These are phyloP conservation scores for Earliella scabrosa DNA, from an alignment of 1,284 basidiomycete species.

Conservation along the genomic window DNA sequence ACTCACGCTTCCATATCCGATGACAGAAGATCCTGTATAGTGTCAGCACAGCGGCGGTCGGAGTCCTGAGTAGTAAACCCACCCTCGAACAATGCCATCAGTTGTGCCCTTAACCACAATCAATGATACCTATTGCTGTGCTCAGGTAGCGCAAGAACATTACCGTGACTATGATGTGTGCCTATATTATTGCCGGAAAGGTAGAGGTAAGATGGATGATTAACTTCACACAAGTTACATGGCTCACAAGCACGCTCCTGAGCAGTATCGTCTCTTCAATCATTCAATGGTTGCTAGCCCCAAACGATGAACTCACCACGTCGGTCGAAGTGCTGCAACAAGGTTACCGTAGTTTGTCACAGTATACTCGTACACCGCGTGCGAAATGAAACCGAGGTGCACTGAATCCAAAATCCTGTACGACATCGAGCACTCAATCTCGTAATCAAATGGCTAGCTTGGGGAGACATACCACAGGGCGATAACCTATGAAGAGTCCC, in stretches of 20 bases:
- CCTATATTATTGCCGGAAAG: neutral
- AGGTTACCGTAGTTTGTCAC: constrained; percentile 7
- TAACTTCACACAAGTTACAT: neutral
- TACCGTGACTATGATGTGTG: constrained; percentile 8
- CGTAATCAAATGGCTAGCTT: no score
- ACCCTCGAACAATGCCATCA: constrained; percentile 12
- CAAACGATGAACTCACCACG: constrained; percentile 1
- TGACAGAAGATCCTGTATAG: constrained; percentile 15
- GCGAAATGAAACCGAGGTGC: constrained; percentile 13
- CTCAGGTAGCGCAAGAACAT: neutral
- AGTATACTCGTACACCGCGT: constrained; percentile 13
- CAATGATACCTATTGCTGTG: neutral
- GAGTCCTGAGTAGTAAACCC: neutral
- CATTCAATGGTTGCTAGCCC: no score
- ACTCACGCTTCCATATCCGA: constrained; percentile 17
- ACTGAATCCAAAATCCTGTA: constrained; percentile 15
- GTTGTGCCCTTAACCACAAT: neutral
- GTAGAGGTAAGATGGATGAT: no score
- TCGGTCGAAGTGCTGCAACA: neutral
- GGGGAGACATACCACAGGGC: neutral
- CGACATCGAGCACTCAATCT: neutral
- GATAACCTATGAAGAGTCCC: neutral
- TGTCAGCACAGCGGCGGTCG: neutral
- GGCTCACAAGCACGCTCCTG: constrained; percentile 13
- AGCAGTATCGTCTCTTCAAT: no score